phyloP scores from a whole-genome alignment of 257 asterid species.

The Solanum commersonii region DNA sequence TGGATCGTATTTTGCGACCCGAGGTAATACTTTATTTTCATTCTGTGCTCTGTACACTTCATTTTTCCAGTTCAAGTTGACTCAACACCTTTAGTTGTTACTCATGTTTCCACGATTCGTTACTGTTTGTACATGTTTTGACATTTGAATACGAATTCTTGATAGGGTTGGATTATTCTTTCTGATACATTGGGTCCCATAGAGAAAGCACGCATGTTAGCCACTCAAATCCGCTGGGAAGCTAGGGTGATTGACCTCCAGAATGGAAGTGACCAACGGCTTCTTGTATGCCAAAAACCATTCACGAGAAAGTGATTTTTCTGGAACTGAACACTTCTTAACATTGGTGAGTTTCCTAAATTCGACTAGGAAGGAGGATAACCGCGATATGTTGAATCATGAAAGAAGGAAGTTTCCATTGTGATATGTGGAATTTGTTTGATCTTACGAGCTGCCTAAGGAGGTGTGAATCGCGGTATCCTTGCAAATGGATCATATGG shows the following conservation, averaged over 20 bases:
- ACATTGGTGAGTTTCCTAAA: slow-evolving; percentile 20
- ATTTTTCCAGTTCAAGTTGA: background rate
- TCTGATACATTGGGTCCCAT: slow-evolving; percentile 54
- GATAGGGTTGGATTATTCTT: slow-evolving; percentile 81
- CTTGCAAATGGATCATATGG: background rate
- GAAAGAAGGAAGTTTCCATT: background rate
- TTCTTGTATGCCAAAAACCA: slow-evolving; percentile 84
- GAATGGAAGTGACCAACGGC: slow-evolving; percentile 79
- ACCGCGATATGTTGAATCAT: background rate
- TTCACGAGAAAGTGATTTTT: slow-evolving; percentile 57
- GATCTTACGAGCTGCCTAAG: background rate
- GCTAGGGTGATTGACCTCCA: slow-evolving; percentile 77
- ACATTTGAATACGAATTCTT: background rate
- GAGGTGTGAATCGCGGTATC: slow-evolving; percentile 1
- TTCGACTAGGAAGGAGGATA: background rate
- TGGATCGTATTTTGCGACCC: slow-evolving; percentile 87
- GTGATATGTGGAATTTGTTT: background rate
- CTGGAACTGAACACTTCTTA: background rate
- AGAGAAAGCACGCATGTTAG: slow-evolving; percentile 52
- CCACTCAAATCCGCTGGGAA: slow-evolving; percentile 83
- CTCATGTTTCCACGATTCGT: background rate
- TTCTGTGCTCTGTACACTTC: background rate
- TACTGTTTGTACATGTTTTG: background rate
- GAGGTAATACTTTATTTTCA: slow-evolving; percentile 43
- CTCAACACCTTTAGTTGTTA: background rate